Evolutionary conservation across 345 rosid genomes (phyloP), one percentile per base, ranked within the genome.

Genomic region (Gossypioides kirkii): DNA sequence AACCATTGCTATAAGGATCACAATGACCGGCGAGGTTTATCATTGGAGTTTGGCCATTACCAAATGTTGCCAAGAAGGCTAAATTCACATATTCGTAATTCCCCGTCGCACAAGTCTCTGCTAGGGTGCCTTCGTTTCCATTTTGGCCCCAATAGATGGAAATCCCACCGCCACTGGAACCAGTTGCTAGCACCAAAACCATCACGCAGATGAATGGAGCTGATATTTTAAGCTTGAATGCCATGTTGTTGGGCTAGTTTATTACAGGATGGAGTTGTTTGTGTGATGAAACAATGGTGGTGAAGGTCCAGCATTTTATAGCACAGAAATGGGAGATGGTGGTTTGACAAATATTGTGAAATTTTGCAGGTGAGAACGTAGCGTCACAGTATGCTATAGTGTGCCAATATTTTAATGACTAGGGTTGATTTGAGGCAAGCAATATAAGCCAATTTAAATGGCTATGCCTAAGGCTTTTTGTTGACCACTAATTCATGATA

Each of bases 381-480:
- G 69, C 18, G 25, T 20, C 26, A 11, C 59, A 18, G 10, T 54
- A 54, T 20, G 2, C 1, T 9, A 54, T 54, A 25, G 11, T 9
- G 69, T 64, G n/a, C 43, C 32, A 12, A 64, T 64, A 64, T 64
- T 64, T 64, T 64, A 64, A 20, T 64, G 52, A 12, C 50, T 6
- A 22, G 0, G 10, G 52, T 8, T 11, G 28, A 20, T n/a, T 42
- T 18, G 4, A 64, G 32, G 52, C 52, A 43, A 20, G 28, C 26
- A 41, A 43, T 4, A 46, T 3, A n/a, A n/a, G 10, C 23, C 17
- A 64, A 20, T 1, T 42, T 43, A n/a, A 64, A 42, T 64, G 52
- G 50, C 26, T 42, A 64, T 42, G 4, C 17, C 52, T 18, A 42
- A 2, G 69, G 18, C 67, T 8, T 61, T 16, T 32, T 1, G 43